phyloP scores from a whole-genome alignment of 2,329 filamentous ascomycete species.

The Pseudocercospora ulei region DNA sequence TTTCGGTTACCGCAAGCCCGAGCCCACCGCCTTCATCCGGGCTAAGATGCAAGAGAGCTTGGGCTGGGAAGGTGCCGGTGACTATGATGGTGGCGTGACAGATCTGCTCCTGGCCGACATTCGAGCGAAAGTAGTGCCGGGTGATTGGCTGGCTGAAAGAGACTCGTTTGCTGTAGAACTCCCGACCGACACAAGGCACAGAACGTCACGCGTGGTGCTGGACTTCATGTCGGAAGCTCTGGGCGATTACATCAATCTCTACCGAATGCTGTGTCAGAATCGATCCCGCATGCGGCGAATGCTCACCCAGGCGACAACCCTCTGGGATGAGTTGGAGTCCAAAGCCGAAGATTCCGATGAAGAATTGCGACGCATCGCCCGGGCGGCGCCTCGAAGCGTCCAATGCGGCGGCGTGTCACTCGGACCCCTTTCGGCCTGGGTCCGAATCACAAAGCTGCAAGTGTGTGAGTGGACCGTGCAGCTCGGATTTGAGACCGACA shows the following conservation, averaged over 20 bases:
- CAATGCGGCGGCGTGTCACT: not conserved
- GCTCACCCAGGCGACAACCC: constrained; percentile 70
- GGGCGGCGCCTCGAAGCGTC: not conserved
- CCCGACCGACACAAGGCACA: constrained; percentile 61
- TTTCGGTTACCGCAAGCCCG: constrained; percentile 58
- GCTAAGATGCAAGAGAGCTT: constrained; percentile 46
- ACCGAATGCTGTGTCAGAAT: constrained; percentile 80
- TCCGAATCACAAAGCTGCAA: constrained; percentile 78
- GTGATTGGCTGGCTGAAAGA: constrained; percentile 59
- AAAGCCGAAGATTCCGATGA: constrained; percentile 46
- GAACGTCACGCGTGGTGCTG: constrained; percentile 66
- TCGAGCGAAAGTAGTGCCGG: constrained; percentile 63
- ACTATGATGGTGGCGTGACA: constrained; percentile 56
- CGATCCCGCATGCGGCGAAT: constrained; percentile 78
- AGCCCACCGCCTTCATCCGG: constrained; percentile 74
- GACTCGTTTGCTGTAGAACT: constrained; percentile 67
- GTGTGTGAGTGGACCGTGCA: constrained; percentile 81
- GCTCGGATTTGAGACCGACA: constrained; percentile 84
- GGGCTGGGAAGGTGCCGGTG: constrained; percentile 63
- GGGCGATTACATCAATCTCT: constrained; percentile 67
- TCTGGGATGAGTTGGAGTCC: constrained; percentile 74
- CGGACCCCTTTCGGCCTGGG: constrained; percentile 73
- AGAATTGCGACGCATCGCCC: constrained; percentile 6
- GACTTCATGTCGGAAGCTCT: constrained; percentile 48
- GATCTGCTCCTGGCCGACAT: constrained; percentile 72